Base-by-base conservation (phyloP, 1,139 yeast genomes). In the Sugiyamaella japonica region DNA sequence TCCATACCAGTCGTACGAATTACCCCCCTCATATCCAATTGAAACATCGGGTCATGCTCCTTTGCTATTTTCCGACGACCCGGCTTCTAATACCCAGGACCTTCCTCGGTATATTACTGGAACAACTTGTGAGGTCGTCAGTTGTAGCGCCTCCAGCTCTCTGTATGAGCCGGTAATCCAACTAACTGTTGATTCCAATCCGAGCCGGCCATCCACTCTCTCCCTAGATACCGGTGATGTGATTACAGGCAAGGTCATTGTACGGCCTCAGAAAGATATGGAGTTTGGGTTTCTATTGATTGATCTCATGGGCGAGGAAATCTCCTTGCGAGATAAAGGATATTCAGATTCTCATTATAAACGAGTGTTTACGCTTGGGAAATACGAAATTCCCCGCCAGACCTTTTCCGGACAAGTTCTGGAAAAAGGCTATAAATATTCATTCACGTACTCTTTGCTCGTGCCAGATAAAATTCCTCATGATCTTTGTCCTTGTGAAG, bases 401-500 rank as follows among this genome's bases (percentile, higher is more conserved):
- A 56, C 57, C 15, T 57, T 60, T 36, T 61, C 65, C 0, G 62
- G 58, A 29, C 38, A 32, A 9, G 48, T 55, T 13, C 49, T 62
- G 28, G 50, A 44, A 16, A 53, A 56, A 39, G 65, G 65, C 1
- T 55, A 39, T 17, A 43, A 48, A 31, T 63, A 63, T 42, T 32
- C 55, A 7, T 59, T 62, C 41, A 46, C 56, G 7, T 63, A 53
- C 40, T 58, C 64, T 2, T 17, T 63, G 34, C 55, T 51, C 12
- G 49, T 63, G 3, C 66, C 66, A 1, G 58, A 54, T 16, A 13
- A 15, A 20, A 40, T 59, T 8, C 49, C 59, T 2, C 55, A 43
- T 25, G 46, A 32, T 10, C 47, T 46, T 3, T 56, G 61, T 47
- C 55, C 52, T 29, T 59, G 61, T 42, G 54, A 47, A 20, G 25